Evolutionary conservation across 176 grass and related monocot genomes (phyloP), one percentile per base, ranked within the genome.

Genomic region (Eragrostis nindensis): DNA sequence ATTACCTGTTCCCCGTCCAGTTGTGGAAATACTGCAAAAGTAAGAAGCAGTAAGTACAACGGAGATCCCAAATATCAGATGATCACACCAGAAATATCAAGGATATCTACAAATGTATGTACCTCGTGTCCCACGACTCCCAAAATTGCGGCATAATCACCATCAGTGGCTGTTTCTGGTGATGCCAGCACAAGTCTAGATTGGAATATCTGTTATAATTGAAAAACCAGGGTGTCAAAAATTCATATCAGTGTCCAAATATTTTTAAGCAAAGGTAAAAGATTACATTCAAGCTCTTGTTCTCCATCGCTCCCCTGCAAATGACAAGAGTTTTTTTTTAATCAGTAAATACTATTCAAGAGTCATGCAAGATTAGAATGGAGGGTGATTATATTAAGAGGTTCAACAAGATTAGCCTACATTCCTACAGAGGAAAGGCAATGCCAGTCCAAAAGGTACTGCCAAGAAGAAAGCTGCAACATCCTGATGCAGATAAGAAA

Each of bases 261-360:
- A 77, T 3, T 71, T 70, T 54, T 18, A 82, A 81, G 5, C n/a
- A 81, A 25, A 82, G 30, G 14, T 13, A 75, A 47, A 82, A 80
- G 87, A 87, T 87, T 87, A 99, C 96, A 39, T 95, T 99, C 71
- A 99, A 86, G 72, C 96, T 99, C 82, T 99, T 99, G 85, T 99
- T 99, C 62, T 99, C 96, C 96, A 99, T 99, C 25, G 96, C 96
- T 50, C 96, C 96, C 96, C 96, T 99, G 79, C 29, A 91, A 93
- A 44, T 85, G 82, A 60, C 39, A 66, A 62, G 49, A 57, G 40
- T 64, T 76, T 12, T 62, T n/a, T 75, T 75, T 53, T n/a, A n/a
- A 70, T 84, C 71, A 75, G 63, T 71, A 41, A 4, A 43, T 16
- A 66, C 12, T 27, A 36, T 73, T 79, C 7, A 12, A 43, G 12